Percentiles rank a stretch among this genome's conserved stretches.
Conservation (phyloP, 2,329 filamentous ascomycete species). For the Aureobasidium leucospermi region DNA sequence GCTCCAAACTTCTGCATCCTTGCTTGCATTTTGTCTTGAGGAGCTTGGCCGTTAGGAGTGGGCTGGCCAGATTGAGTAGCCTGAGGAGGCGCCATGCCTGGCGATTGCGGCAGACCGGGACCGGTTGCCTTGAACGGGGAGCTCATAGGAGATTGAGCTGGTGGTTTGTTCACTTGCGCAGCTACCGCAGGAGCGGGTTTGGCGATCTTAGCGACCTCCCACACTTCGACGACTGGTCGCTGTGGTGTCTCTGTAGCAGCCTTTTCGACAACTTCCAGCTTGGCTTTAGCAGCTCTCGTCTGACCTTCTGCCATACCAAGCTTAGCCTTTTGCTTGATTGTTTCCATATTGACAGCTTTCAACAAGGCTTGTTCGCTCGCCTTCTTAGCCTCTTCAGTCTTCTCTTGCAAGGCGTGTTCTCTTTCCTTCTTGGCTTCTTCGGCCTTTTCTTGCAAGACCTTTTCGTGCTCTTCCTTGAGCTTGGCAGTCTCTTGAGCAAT, state of each 20-base stretch:
- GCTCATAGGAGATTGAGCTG: conserved; percentile 16
- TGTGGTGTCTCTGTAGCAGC: conserved; percentile 81
- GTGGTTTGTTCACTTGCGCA: conserved; percentile 14
- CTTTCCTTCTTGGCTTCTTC: conserved; percentile 32
- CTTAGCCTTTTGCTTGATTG: conserved; percentile 48
- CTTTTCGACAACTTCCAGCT: conserved; percentile 69
- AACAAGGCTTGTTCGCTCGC: conserved; percentile 24
- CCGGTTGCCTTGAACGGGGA: conserved; percentile 19
- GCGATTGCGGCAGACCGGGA: conserved; percentile 8
- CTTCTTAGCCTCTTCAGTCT: conserved; percentile 18
- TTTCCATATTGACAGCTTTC: conserved; percentile 21
- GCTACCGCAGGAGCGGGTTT: conserved; percentile 22
- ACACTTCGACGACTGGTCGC: conserved; percentile 77
- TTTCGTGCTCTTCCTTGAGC: conserved; percentile 29
- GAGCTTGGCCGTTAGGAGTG: conserved; percentile 8
- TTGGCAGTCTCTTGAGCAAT: conserved; percentile 35
- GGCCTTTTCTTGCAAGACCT: conserved; percentile 17
- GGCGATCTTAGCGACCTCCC: conserved; percentile 67
- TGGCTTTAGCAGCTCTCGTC: conserved; percentile 65
- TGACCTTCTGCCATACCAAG: conserved; percentile 47
- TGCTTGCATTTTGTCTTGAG: conserved; percentile 19
- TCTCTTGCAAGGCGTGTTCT: conserved; percentile 19
- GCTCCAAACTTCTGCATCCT: conserved; percentile 23
- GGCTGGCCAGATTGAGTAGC: background rate
- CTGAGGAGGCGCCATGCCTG: background rate